A percentile compares a stretch with the other conserved stretches of the same genome.
These are phyloP conservation scores for Debaryomyces sp. DNA, from an alignment of 1,139 yeast genomes.

Conservation along the genomic window DNA sequence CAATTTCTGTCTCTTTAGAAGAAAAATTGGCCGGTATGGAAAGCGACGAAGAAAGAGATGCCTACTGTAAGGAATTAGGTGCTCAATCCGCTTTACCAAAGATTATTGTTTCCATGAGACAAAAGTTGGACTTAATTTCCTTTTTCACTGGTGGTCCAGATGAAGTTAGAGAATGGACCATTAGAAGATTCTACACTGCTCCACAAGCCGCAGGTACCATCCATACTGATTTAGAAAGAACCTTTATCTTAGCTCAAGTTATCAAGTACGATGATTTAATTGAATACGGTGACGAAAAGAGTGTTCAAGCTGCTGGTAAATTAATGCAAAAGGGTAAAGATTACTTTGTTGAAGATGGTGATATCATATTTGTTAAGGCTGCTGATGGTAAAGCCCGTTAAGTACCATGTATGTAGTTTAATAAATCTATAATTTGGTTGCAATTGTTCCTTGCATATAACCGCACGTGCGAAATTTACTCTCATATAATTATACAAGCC, in stretches of 20 bases:
- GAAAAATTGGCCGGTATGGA: conserved; percentile 90
- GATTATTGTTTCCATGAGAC: conserved; percentile 82
- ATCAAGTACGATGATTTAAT: conserved; percentile 56
- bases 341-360: conserved; percentile 82
- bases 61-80: conserved; percentile 84
- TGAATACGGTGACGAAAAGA: conserved; percentile 81
- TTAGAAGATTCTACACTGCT: conserved; percentile 81
- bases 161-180: conserved; percentile 90
- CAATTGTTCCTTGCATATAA: background rate
- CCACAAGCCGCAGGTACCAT: conserved; percentile 91
- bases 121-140: conserved; percentile 77
- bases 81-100: conserved; percentile 87
- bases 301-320: conserved; percentile 94
- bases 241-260: conserved; percentile 53
- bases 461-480: conserved; percentile 1
- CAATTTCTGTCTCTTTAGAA: conserved; percentile 90
- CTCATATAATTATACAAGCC: background rate
- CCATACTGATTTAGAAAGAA: conserved; percentile 61
- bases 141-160: conserved; percentile 86
- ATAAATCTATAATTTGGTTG: conserved; percentile 2
- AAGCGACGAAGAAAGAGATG: conserved; percentile 88
- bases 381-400: conserved; percentile 88
- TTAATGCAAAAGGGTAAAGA: conserved; percentile 95
- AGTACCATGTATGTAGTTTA: conserved; percentile 13
- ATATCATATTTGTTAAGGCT: conserved; percentile 90